Conservation (phyloP, 176 grass and related monocot genomes). For the Zoysia pacifica region DNA sequence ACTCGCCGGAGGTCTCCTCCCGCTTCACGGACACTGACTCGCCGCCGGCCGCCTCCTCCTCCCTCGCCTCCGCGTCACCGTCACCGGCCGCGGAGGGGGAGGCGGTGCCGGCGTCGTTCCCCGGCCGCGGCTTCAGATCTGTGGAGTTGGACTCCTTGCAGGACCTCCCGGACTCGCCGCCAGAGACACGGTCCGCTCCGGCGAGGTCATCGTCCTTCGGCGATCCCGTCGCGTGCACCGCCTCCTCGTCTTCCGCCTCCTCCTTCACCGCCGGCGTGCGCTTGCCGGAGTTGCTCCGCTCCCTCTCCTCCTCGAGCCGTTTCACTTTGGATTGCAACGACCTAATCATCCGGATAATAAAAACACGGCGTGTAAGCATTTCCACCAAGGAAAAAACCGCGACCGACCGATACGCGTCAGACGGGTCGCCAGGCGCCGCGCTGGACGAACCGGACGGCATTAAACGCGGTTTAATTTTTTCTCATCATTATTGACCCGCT, state of each 20-base stretch:
- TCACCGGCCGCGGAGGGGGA: neutral
- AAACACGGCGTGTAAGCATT: slow-evolving; percentile 19
- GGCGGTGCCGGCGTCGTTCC: slow-evolving; percentile 17
- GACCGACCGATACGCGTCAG: slow-evolving; percentile 50
- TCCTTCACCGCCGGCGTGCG: slow-evolving; percentile 24
- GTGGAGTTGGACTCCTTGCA: slow-evolving; percentile 91
- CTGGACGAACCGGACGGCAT: slow-evolving; percentile 24
- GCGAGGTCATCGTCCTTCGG: slow-evolving; percentile 4
- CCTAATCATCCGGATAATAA: slow-evolving; percentile 47
- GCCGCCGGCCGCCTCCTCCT: neutral
- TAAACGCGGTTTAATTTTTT: slow-evolving; percentile 23
- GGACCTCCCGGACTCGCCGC: slow-evolving; percentile 59
- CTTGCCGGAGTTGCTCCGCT: slow-evolving; percentile 48
- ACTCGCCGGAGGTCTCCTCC: slow-evolving; percentile 62
- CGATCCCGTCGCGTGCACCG: slow-evolving; percentile 27
- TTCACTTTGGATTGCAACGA: slow-evolving; percentile 83
- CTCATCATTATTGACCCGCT: slow-evolving; percentile 15
- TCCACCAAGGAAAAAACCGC: neutral
- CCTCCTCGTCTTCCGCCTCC: slow-evolving; percentile 43
- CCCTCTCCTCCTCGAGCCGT: slow-evolving; percentile 67
- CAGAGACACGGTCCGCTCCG: slow-evolving; percentile 45
- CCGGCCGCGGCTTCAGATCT: slow-evolving; percentile 55
- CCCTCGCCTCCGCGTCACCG: neutral
- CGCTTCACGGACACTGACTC: slow-evolving; percentile 25
- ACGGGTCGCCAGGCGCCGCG: neutral